These are phyloP conservation scores for Arachnomyces sp. DNA, from an alignment of 2,329 filamentous ascomycete genomes.

Conservation along the genomic window DNA sequence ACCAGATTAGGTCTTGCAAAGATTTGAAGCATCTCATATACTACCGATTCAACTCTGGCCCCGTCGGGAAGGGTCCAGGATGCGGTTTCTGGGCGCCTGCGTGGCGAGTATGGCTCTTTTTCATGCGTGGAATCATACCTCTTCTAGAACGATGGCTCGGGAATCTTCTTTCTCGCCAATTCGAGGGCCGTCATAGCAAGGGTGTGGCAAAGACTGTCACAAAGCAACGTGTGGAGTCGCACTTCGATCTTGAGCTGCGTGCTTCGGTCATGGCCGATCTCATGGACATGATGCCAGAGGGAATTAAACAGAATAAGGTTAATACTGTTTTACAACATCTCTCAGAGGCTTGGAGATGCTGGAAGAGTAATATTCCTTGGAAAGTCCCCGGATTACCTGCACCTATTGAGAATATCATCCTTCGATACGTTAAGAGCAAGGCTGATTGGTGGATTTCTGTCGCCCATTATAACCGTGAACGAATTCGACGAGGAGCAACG, in stretches of 20 bases:
- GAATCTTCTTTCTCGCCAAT: slow-evolving; percentile 91
- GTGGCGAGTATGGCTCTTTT: slow-evolving; percentile 98
- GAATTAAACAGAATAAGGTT: slow-evolving; percentile 98
- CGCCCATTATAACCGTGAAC: slow-evolving; percentile 95
- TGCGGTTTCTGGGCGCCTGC: slow-evolving; percentile 99
- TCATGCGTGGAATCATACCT: slow-evolving; percentile 97
- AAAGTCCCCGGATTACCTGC: slow-evolving; percentile 95
- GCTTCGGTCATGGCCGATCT: slow-evolving; percentile 98
- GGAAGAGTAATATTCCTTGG: slow-evolving; percentile 99
- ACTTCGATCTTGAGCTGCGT: slow-evolving; percentile 93
- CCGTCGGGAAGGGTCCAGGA: slow-evolving; percentile 92
- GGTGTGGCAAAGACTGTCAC: slow-evolving; percentile 98
- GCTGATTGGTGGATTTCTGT: slow-evolving; percentile 99
- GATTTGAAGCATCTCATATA: slow-evolving; percentile 98
- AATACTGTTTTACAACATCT: slow-evolving; percentile 95
- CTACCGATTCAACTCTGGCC: slow-evolving; percentile 94
- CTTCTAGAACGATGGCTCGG: slow-evolving; percentile 94
- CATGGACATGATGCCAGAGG: slow-evolving; percentile 99
- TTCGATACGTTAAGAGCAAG: slow-evolving; percentile 98
- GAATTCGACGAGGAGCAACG: slow-evolving; percentile 89
- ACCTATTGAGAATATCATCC: slow-evolving; percentile 96
- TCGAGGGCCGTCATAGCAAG: slow-evolving; percentile 97
- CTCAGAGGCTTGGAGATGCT: slow-evolving; percentile 97
- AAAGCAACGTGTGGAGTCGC: slow-evolving; percentile 96
- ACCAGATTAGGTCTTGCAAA: slow-evolving; percentile 98